A percentile compares a stretch with the other conserved stretches of the same genome.
Evolutionary conservation across 306 rosid species (phyloP).

Genomic region (Oemleria cerasiformis): DNA sequence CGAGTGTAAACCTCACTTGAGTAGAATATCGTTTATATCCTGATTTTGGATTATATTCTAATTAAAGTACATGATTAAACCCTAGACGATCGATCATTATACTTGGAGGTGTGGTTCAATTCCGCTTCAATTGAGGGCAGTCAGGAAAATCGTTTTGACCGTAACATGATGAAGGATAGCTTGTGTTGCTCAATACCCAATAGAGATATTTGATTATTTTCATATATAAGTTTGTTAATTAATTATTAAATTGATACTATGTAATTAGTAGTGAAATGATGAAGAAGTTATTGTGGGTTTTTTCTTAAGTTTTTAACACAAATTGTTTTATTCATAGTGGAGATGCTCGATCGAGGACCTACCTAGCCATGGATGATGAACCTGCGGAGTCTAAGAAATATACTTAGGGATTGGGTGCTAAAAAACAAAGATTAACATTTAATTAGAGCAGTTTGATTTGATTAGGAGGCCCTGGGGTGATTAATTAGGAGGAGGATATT

Average conservation of each 20-base stretch:
- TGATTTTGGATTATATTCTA: neutral
- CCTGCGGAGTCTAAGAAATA: neutral
- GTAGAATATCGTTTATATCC: too few species aligned
- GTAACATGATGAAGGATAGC: neutral
- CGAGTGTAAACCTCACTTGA: too few species aligned
- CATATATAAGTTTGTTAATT: too few species aligned
- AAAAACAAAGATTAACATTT: neutral
- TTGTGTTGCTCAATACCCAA: neutral
- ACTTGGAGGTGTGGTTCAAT: too few species aligned
- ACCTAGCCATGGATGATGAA: neutral
- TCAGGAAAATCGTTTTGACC: constrained; percentile 22
- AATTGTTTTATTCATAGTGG: neutral
- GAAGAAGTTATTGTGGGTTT: neutral
- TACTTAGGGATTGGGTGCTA: neutral
- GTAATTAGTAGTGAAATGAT: neutral
- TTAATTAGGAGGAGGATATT: neutral
- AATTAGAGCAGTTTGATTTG: neutral
- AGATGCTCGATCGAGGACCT: constrained; percentile 5
- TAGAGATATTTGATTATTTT: neutral
- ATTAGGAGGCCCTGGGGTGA: neutral
- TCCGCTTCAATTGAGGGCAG: constrained; percentile 3
- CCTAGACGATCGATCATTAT: too few species aligned
- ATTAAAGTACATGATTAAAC: neutral
- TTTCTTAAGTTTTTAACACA: neutral
- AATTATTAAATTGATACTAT: neutral